A percentile compares a stretch with the other conserved stretches of the same genome.
Conservation (phyloP, 495 filamentous ascomycete species). For the Penicillium malachiteum region DNA sequence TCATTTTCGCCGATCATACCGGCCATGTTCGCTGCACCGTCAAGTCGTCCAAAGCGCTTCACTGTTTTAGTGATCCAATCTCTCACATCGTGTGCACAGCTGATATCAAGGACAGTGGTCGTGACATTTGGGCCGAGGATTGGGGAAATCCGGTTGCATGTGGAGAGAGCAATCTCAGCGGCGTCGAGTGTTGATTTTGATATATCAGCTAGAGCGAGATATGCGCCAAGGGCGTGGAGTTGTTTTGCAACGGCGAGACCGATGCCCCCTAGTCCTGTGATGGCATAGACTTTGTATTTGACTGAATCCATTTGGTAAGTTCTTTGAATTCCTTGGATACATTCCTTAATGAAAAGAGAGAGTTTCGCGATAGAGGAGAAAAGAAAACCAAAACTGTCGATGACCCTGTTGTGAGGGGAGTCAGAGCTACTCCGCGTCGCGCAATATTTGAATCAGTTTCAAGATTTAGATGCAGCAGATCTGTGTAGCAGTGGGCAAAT, state of each 20-base stretch:
- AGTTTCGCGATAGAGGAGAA: too few relatives aligned
- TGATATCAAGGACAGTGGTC: conserved; percentile 43
- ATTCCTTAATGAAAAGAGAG: too few relatives aligned
- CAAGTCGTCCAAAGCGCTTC: conserved; percentile 43
- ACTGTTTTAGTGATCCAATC: conserved; percentile 48
- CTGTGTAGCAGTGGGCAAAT: background rate
- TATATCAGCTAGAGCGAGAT: conserved; percentile 52
- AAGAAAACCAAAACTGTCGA: too few relatives aligned
- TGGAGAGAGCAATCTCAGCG: conserved; percentile 16
- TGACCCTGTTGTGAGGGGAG: too few relatives aligned
- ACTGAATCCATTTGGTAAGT: too few relatives aligned
- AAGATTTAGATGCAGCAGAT: too few relatives aligned
- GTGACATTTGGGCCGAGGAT: conserved; percentile 8
- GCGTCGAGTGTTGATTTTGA: conserved; percentile 31
- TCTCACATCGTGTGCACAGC: conserved; percentile 38
- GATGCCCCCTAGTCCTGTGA: conserved; percentile 58
- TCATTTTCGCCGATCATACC: conserved; percentile 45
- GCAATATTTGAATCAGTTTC: too few relatives aligned
- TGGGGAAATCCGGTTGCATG: background rate
- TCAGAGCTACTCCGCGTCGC: too few relatives aligned
- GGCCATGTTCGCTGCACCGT: conserved; percentile 60
- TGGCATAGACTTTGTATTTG: conserved; percentile 48
- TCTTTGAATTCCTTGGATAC: too few relatives aligned
- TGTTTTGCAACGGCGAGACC: conserved; percentile 56
- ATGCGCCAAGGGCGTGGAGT: conserved; percentile 47